Conservation (phyloP, 2,329 filamentous ascomycete species). For the Penicillium sp. region DNA sequence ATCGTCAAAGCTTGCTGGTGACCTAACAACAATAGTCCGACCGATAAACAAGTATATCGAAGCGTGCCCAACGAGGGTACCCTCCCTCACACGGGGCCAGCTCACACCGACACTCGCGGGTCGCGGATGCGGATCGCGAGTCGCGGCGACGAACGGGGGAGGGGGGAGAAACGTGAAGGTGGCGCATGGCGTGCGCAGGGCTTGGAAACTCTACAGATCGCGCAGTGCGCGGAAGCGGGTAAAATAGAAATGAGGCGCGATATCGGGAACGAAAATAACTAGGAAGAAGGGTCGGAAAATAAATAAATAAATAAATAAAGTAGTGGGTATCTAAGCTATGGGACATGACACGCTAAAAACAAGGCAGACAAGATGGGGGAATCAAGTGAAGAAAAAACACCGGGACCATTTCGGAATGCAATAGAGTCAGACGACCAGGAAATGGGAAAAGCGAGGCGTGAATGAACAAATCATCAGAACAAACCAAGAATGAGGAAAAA, state of each 20-base stretch:
- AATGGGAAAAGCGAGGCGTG: background rate
- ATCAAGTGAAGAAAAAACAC: constrained; percentile 1
- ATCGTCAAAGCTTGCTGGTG: background rate
- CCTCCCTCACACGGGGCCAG: constrained; percentile 3
- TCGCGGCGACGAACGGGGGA: constrained; percentile 2
- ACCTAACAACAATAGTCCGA: constrained; percentile 1
- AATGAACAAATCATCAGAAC: constrained; percentile 13
- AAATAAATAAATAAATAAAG: background rate
- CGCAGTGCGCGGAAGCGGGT: constrained; percentile 12
- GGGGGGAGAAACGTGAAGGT: background rate
- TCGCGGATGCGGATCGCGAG: background rate
- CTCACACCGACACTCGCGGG: constrained; percentile 12
- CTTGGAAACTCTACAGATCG: constrained; percentile 3
- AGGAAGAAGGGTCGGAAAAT: constrained; percentile 14
- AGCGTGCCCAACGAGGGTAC: constrained; percentile 8
- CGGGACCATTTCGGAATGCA: constrained; percentile 3
- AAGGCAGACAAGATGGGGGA: constrained; percentile 2
- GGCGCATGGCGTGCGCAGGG: constrained; percentile 10
- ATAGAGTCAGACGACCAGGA: background rate
- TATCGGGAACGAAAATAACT: constrained; percentile 19
- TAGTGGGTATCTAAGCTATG: constrained; percentile 19
- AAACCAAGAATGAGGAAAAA: background rate
- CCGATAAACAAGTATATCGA: background rate
- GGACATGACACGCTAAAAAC: constrained; percentile 16
- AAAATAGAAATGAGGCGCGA: constrained; percentile 9